Evolutionary conservation across 2,329 filamentous ascomycete species (phyloP), one percentile per base, ranked within the genome.

Genomic region (Stromatinia cepivora): DNA sequence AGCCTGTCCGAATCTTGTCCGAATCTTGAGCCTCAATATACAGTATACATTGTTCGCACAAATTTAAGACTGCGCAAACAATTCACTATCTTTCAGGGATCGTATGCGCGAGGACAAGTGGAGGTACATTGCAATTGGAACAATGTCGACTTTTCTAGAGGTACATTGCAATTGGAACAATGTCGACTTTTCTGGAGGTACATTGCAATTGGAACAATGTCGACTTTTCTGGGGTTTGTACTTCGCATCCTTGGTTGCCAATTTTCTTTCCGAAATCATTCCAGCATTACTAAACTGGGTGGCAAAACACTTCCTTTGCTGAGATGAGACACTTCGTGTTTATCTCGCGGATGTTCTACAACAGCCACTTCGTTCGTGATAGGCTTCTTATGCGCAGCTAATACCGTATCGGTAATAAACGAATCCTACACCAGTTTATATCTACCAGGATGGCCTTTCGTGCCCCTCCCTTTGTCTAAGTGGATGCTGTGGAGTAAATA

Each of bases 401-500:
- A 45, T 17, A 48, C 66, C 57, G 28, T 7, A 68, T 68, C 53
- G 58, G 66, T 48, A 54, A 68, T 17, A 45, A 53, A 42, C 31
- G 17, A 63, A 68, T 56, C 48, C 66, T 54, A 64, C 58, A 64
- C 39, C 46, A 48, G 22, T 68, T 42, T 28, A 7, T 11, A 64
- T 68, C 56, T 68, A 46, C 50, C 34, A 46, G 58, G 48, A 56
- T 68, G 50, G 20, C 25, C 4, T 68, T 17, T 28, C 56, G 28
- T 56, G 48, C 66, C 57, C 48, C 36, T 56, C 58, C 48, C 39
- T 61, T 64, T 46, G 66, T 68, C 66, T 64, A 68, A 68, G 66
- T 68, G 58, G 66, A 68, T 28, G 36, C 20, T 62, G 36, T 42
- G 46, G 57, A 68, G 57, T 45, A 56, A 54, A 31, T 45, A 9